A percentile compares a stretch with the other conserved stretches of the same genome.
phyloP scores from a whole-genome alignment of 495 filamentous ascomycete genomes.

The Stereocaulon alpinum region DNA sequence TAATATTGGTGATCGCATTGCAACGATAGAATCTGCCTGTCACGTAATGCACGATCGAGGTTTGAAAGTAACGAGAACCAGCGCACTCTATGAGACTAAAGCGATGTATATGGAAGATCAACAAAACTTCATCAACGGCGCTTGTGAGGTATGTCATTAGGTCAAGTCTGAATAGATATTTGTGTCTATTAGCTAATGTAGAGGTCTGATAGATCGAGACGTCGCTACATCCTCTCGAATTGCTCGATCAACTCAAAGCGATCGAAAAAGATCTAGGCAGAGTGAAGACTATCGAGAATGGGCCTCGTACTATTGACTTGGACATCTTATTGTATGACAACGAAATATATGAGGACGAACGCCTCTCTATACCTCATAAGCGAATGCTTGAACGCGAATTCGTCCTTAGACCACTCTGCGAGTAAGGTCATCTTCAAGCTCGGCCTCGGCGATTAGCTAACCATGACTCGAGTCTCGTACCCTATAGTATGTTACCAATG shows the following conservation, averaged over 20 bases:
- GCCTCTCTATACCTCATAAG: constrained; percentile 74
- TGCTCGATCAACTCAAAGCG: constrained; percentile 69
- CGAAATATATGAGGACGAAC: constrained; percentile 49
- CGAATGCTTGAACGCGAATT: constrained; percentile 88
- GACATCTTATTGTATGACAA: constrained; percentile 86
- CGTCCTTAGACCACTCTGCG: constrained; percentile 78
- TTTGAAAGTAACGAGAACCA: constrained; percentile 70
- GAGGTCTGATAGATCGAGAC: constrained; percentile 62
- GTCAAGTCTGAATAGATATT: not conserved
- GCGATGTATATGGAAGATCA: constrained; percentile 95
- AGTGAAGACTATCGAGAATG: constrained; percentile 80
- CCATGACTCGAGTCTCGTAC: constrained; percentile 45
- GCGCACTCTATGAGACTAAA: constrained; percentile 84
- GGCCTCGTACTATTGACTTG: constrained; percentile 84
- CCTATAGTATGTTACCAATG: constrained; percentile 42
- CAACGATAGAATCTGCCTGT: constrained; percentile 74
- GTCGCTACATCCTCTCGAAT: constrained; percentile 55
- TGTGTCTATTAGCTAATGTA: not conserved
- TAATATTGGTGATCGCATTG: constrained; percentile 80
- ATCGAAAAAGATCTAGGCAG: constrained; percentile 74
- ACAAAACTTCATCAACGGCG: constrained; percentile 80
- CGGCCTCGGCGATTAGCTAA: not conserved
- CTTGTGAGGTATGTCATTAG: constrained; percentile 64
- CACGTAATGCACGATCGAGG: constrained; percentile 57
- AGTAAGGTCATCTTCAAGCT: constrained; percentile 42